Base-by-base conservation (phyloP, 768 basidiomycete species). In the Phlebiopsis flavidoalba region DNA sequence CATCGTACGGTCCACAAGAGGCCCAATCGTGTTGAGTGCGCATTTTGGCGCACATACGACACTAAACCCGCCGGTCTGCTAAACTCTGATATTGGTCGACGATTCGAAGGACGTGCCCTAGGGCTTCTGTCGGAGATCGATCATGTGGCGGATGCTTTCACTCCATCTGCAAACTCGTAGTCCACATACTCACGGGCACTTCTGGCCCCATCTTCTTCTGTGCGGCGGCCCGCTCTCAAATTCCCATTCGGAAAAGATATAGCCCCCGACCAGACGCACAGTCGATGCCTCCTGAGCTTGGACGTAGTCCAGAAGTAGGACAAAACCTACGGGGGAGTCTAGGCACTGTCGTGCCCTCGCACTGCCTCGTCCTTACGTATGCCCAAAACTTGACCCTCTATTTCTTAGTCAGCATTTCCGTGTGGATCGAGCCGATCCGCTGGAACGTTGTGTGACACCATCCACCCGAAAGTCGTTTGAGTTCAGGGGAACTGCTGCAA, bases 401-500 rank as follows among this genome's bases (percentile, higher is more conserved):
- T 26, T 50, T 17, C 31, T 57, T 57, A 51, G 60, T 57, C 55
- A 52, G 55, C 52, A 33, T 3, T 21, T 12, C 17, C 12, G 1
- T 17, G 21, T 21, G 8, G 48, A 61, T 55, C 7, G n/a, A n/a
- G n/a, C n/a, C 54, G 40, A 45, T 26, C 43, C 37, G 15, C 21
- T 24, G 40, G 19, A 12, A 21, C n/a, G 54, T 31, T 45, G 15
- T 45, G 15, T 26, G 40, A n/a, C 60, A 19, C 36, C 46, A 31
- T 33, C 4, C 26, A 36, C 11, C 36, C 60, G 60, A 61, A n/a
- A 57, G 36, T n/a, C 40, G 54, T 56, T 60, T 60, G 36, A 46
- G 60, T 56, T 60, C 49, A 49, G 47, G 43, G 60, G 53, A 21
- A 14, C n/a, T 24, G 24, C 51, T 33, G 33, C 49, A n/a, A n/a